A percentile compares a stretch with the other conserved stretches of the same genome.
Evolutionary conservation across 2,329 filamentous ascomycete species (phyloP).

Genomic region (Venturiaceae sp.): DNA sequence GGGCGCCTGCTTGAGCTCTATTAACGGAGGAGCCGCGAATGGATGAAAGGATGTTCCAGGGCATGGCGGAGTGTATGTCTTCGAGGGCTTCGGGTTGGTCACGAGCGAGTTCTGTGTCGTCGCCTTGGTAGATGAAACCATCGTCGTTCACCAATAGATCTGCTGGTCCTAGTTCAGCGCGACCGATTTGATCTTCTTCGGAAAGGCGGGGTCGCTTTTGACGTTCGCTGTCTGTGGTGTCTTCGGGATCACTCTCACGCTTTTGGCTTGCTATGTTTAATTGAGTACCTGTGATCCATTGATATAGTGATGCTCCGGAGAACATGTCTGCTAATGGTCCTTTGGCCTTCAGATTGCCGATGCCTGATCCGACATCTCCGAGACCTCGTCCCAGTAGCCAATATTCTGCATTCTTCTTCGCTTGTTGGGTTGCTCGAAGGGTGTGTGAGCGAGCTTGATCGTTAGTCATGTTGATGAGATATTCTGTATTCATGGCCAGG

Average conservation of each 20-base stretch:
- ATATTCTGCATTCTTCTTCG: slow-evolving; percentile 53
- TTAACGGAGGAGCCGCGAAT: slow-evolving; percentile 39
- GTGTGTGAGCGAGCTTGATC: slow-evolving; percentile 20
- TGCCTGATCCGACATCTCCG: slow-evolving; percentile 39
- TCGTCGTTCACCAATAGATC: slow-evolving; percentile 10
- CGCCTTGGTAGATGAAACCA: slow-evolving; percentile 14
- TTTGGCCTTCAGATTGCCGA: slow-evolving; percentile 28
- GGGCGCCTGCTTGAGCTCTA: slow-evolving; percentile 30
- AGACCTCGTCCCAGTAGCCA: slow-evolving; percentile 51
- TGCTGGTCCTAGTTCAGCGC: slow-evolving; percentile 13
- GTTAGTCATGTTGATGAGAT: slow-evolving; percentile 49
- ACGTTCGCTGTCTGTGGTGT: slow-evolving; percentile 16
- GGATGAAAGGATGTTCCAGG: slow-evolving; percentile 56
- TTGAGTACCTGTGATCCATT: slow-evolving; percentile 32
- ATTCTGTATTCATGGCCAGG: slow-evolving; percentile 47
- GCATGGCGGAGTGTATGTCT: slow-evolving; percentile 58
- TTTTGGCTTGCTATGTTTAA: slow-evolving; percentile 17
- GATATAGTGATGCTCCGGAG: slow-evolving; percentile 44
- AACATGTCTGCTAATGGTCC: slow-evolving; percentile 48
- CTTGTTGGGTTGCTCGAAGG: slow-evolving; percentile 27
- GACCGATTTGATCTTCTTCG: slow-evolving; percentile 20
- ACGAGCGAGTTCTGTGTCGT: slow-evolving; percentile 55
- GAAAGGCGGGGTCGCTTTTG: slow-evolving; percentile 21
- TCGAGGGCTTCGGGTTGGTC: slow-evolving; percentile 52
- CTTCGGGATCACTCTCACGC: slow-evolving; percentile 19